Evolutionary conservation across 2,329 filamentous ascomycete genomes (phyloP), one percentile per base, ranked within the genome.

Genomic region (Aspergillus udagawae): DNA sequence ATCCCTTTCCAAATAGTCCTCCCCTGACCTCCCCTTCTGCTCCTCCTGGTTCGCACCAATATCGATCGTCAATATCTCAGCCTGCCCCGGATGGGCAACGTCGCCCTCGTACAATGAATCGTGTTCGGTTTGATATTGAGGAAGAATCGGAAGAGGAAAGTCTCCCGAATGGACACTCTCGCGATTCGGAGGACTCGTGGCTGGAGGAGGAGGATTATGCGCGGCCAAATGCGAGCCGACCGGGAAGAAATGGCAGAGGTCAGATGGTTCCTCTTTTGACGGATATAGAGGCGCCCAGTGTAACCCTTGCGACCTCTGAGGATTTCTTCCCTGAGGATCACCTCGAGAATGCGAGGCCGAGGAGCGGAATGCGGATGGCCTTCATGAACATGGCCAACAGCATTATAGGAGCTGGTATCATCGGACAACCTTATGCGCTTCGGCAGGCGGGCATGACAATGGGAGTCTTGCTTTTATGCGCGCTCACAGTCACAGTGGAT

Each of bases 321-420:
- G 75, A 82, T 57, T 81, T 84, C 65, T 77, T 81, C 55, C 79
- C 82, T 0, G 82, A 85, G 64, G 82, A 86, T 52, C 75, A 84
- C 58, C 70, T 87, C 56, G 83, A 86, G 64, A 80, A 74, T 61
- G 81, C 83, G 21, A 83, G 92, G 56, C 92, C 93, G 49, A 93
- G 93, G 77, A 96, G 91, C 57, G 89, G 89, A 4, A 82, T 97
- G 77, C 82, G 84, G 60, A 91, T 89, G 71, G 93, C 94, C 3
- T 97, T 99, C 66, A 96, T 97, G 92, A 99, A 99, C 77, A 99
- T 99, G 94, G 93, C 94, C 61, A 99, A 99, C 79, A 95, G 90
- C 67, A 99, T 99, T 73, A 97, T 99, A 60, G 86, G 86, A 29
- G 86, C 86, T 29, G 86, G 86, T 2, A 88, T 88, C 58, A 88